phyloP scores from a whole-genome alignment of 805 yeast species.

The Debaryomyces tyrocola region DNA sequence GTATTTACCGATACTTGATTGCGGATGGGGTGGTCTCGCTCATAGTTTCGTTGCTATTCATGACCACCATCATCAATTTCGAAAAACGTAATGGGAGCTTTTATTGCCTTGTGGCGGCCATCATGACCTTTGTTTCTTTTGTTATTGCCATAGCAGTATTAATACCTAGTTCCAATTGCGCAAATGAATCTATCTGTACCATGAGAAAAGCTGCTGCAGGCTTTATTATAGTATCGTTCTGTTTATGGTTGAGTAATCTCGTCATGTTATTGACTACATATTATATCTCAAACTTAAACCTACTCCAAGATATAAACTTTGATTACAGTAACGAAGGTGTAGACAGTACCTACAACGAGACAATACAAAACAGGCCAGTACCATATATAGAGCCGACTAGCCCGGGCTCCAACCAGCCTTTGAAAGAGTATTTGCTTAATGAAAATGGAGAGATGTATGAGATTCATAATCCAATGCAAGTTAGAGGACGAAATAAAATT shows the following conservation, averaged over 20 bases:
- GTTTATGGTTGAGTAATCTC: conserved; percentile 38
- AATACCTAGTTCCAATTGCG: conserved; percentile 24
- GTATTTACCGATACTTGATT: conserved; percentile 37
- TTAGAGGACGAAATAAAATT: conserved; percentile 23
- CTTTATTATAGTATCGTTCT: conserved; percentile 36
- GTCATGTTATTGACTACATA: conserved; percentile 39
- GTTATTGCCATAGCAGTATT: conserved; percentile 26
- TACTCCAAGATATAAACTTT: conserved; percentile 32
- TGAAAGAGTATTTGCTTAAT: conserved; percentile 27
- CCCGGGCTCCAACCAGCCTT: conserved; percentile 8
- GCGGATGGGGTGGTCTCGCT: conserved; percentile 35
- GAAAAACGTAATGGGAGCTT: conserved; percentile 42
- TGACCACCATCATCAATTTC: conserved; percentile 36
- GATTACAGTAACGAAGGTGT: conserved; percentile 27
- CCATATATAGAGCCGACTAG: not conserved
- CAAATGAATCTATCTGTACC: conserved; percentile 20
- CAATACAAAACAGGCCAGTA: not conserved
- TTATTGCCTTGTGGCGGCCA: conserved; percentile 33
- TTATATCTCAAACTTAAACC: conserved; percentile 36
- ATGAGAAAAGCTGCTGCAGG: conserved; percentile 36
- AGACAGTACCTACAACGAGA: conserved; percentile 11
- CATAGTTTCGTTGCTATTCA: conserved; percentile 32
- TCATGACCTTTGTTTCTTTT: conserved; percentile 37
- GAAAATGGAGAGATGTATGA: conserved; percentile 34
- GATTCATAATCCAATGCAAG: conserved; percentile 16